Base-by-base conservation (phyloP, 257 asterid species). In the Solanum bukasovii region DNA sequence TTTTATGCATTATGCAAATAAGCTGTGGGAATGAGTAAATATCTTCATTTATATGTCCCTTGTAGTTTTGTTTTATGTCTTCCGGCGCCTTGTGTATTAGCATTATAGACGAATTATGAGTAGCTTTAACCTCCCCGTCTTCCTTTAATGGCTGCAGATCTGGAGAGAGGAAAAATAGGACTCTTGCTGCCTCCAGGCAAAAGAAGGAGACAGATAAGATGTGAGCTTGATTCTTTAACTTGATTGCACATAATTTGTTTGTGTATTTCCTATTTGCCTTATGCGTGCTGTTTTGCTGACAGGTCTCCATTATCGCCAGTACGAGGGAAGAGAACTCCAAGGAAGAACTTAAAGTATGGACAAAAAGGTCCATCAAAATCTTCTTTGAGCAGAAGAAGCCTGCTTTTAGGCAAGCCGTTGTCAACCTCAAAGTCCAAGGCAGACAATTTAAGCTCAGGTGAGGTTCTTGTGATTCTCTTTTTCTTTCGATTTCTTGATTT, bases 241-340 rank as follows among this genome's bases (percentile, higher is more conserved):
- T 87, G 65, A 83, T 78, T 84, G 87, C 44, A 29, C 68, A 82
- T 82, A 21, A 20, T 79, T 35, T 90, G 11, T 89, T 42, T 83
- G 27, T 86, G 63, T 73, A 14, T 86, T 68, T 83, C 63, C 70
- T 90, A 44, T 87, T 38, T 61, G 86, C 86, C 90, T 89, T 85
- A 84, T 90, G 84, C 85, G 31, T 71, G 88, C 84, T 87, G 77
- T 88, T 87, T 91, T 91, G 77, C 86, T 90, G 83, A 88, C 94
- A 96, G 99, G 89, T 90, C 96, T 72, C 91, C 93, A 44, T 84
- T 93, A 87, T 91, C 98, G 87, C 93, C 92, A 93, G 92, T 92
- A 71, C 94, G 93, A 92, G 93, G 95, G 82, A 97, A 92, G 92
- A 93, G 98, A 90, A 97, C 98, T 87, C 98, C 99, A 40, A 92